phyloP scores from a whole-genome alignment of 1,284 basidiomycete genomes.

The Apiotrichum siamense region DNA sequence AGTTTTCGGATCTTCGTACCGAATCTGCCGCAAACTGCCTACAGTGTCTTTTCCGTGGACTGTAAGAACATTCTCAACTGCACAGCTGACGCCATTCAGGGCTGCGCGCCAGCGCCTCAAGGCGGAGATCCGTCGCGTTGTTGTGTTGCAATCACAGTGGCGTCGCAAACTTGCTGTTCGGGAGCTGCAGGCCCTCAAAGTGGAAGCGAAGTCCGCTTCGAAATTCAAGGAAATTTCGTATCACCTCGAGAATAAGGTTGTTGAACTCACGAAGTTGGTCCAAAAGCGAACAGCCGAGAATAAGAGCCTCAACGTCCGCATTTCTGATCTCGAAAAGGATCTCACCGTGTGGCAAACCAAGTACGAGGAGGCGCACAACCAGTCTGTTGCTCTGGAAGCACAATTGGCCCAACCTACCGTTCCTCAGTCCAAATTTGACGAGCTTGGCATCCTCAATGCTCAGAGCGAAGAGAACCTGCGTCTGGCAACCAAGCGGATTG shows the following conservation, averaged over 20 bases:
- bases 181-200: constrained; percentile 73
- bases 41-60: constrained; percentile 80
- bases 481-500: constrained; percentile 63
- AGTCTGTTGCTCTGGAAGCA: constrained; percentile 66
- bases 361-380: constrained; percentile 80
- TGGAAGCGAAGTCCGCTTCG: constrained; percentile 91
- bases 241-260: constrained; percentile 96
- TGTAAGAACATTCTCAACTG: constrained; percentile 55
- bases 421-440: constrained; percentile 68
- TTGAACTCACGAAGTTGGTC: constrained; percentile 94
- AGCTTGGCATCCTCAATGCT: constrained; percentile 67
- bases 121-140: constrained; percentile 64
- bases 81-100: constrained; percentile 47
- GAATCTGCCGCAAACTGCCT: constrained; percentile 64
- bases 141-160: constrained; percentile 86
- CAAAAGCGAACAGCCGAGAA: constrained; percentile 89
- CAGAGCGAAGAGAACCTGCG: constrained; percentile 77
- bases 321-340: constrained; percentile 76
- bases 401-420: constrained; percentile 68
- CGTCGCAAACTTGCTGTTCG: constrained; percentile 82
- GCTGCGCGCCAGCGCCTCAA: constrained; percentile 61
- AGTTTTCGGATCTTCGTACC: constrained; percentile 60
- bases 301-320: constrained; percentile 71
- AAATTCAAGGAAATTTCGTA: constrained; percentile 99
- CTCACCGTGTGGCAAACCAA: constrained; percentile 76